Evolutionary conservation across 2,329 filamentous ascomycete genomes (phyloP).

Genomic region (Xylaria sp.): DNA sequence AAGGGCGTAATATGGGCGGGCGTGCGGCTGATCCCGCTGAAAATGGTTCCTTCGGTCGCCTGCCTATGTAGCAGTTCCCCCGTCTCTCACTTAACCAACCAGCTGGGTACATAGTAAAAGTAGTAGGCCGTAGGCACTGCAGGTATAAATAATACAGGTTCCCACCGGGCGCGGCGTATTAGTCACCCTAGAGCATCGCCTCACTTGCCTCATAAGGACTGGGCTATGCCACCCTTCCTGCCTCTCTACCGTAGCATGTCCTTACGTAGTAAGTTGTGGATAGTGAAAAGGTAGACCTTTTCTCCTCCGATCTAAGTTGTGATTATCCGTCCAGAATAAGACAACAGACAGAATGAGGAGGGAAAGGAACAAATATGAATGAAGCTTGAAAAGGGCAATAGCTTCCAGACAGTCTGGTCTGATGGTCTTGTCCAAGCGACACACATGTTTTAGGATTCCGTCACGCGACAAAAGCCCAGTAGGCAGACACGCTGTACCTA

Average conservation of each 20-base stretch:
- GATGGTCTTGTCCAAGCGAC: slow-evolving; percentile 17
- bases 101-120: slow-evolving; percentile 12
- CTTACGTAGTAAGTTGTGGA: neutral
- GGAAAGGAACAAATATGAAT: slow-evolving; percentile 8
- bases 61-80: slow-evolving; percentile 40
- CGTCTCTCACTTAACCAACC: slow-evolving; percentile 27
- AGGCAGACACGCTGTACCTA: slow-evolving; percentile 32
- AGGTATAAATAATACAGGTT: slow-evolving; percentile 40
- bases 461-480: slow-evolving; percentile 29
- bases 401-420: neutral
- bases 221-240: slow-evolving; percentile 28
- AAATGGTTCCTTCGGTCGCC: slow-evolving; percentile 37
- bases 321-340: slow-evolving; percentile 1
- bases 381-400: slow-evolving; percentile 5
- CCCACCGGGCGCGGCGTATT: slow-evolving; percentile 38
- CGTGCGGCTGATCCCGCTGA: slow-evolving; percentile 51
- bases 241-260: slow-evolving; percentile 6
- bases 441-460: slow-evolving; percentile 7
- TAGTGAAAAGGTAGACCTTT: neutral
- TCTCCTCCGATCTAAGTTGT: slow-evolving; percentile 1
- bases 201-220: slow-evolving; percentile 37
- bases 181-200: slow-evolving; percentile 36
- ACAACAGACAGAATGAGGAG: neutral
- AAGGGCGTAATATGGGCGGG: slow-evolving; percentile 39
- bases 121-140: slow-evolving; percentile 28